Base-by-base conservation (phyloP, 768 basidiomycete species). In the Erythrobasidium yunnanense region DNA sequence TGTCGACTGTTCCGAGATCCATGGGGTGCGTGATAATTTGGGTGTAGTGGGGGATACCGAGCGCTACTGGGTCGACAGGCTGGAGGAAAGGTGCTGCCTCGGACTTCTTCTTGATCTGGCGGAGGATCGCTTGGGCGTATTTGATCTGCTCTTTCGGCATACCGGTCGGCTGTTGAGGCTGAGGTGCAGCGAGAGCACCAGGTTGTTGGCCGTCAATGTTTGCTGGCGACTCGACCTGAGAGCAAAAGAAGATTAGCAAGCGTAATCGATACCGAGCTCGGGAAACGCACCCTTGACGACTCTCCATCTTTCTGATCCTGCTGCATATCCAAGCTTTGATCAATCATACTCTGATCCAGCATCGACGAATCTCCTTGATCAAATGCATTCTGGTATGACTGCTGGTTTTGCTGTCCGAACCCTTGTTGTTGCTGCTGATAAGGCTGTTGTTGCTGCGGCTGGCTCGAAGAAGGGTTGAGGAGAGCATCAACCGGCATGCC, bases 1-100 rank as follows among this genome's bases (percentile, higher is more conserved):
- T 83, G 77, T 97, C 93, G 66, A 96, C 83, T 47, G 93, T 95
- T 2, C 84, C 81, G 50, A 99, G 81, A 75, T 97, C 95, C 89
- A 96, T 96, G 0, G 95, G 95, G 27, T 81, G 83, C 73, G 85
- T 88, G 77, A 99, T 83, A 74, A 97, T 84, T 49, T 81, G 81
- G 34, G 83, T 83, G 72, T 99, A 99, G 75, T 93, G 90, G 7
- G 90, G 93, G 68, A 81, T 78, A 67, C 74, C 75, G 60, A 79
- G 74, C 6, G 83, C 86, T 70, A 91, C 81, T 22, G 85, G 81
- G 75, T 99, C 95, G 65, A 99, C 95, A 20, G 95, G 91, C 54
- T 80, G 80, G 56, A 86, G 77, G 78, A 99, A 99, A 0, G 90
- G 84, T 1, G 75, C 73, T 0, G 89, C 83, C 58, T 93, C 89